Percentiles rank a stretch among this genome's conserved stretches.
Conservation (phyloP, 1,139 yeast species). For the Meyerozyma smithsonii region DNA sequence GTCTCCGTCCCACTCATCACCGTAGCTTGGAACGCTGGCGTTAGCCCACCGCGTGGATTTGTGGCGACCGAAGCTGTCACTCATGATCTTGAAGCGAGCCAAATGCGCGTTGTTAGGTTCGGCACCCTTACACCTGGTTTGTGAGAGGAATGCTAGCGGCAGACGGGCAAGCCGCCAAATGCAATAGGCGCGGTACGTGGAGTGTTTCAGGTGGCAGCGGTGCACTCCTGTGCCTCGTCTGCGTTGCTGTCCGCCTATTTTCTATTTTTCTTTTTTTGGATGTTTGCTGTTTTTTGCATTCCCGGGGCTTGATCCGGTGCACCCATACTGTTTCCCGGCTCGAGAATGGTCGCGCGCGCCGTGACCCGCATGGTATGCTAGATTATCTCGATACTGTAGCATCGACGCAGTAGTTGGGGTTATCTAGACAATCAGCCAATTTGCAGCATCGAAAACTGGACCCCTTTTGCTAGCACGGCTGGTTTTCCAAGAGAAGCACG, state of each 20-base stretch:
- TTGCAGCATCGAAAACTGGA: neutral
- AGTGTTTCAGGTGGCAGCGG: no score
- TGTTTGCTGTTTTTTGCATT: no score
- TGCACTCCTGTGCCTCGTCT: no score
- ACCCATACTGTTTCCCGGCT: neutral
- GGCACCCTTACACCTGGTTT: neutral
- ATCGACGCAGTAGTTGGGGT: neutral
- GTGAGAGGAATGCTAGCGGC: neutral
- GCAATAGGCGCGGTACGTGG: no score
- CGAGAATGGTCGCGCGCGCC: neutral
- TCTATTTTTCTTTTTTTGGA: no score
- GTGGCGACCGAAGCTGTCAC: constrained; percentile 49
- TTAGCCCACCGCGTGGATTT: constrained; percentile 64
- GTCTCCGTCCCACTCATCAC: constrained; percentile 52
- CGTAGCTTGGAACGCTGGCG: constrained; percentile 53
- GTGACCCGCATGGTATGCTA: neutral
- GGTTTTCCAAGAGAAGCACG: neutral
- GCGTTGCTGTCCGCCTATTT: no score
- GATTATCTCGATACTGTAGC: constrained; percentile 1
- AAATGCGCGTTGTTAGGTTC: neutral
- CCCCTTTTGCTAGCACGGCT: neutral
- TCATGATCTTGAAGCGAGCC: constrained; percentile 17
- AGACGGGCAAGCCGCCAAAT: neutral
- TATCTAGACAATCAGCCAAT: constrained; percentile 1
- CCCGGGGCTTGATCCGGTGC: no score